phyloP scores from a whole-genome alignment of 2,329 filamentous ascomycete species.

The Fusarium sp. region DNA sequence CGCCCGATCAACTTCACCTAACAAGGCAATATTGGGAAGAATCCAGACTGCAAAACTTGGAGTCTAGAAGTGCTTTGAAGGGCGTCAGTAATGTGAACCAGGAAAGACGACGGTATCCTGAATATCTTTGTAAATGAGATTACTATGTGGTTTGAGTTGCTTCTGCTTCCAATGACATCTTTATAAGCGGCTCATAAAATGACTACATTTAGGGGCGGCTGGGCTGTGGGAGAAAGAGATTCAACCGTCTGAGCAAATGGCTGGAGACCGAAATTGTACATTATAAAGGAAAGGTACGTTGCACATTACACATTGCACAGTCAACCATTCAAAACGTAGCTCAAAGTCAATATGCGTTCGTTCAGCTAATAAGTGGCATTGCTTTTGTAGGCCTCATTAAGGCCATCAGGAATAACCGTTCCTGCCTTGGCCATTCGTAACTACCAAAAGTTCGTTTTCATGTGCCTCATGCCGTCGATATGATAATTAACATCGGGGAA shows the following conservation, averaged over 20 bases:
- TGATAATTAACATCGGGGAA: conserved; percentile 9
- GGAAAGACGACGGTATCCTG: too few relatives aligned
- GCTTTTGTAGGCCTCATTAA: not conserved
- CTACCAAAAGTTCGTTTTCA: conserved; percentile 21
- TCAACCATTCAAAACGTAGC: not conserved
- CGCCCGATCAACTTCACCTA: conserved; percentile 21
- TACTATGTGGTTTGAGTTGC: not conserved
- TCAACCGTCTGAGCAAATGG: not conserved
- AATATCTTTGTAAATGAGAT: too few relatives aligned
- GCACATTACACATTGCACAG: not conserved
- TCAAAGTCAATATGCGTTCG: not conserved
- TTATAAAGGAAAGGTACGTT: not conserved
- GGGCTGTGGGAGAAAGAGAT: not conserved
- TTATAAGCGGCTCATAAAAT: too few relatives aligned
- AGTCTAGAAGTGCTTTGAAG: too few relatives aligned
- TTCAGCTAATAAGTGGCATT: conserved; percentile 8
- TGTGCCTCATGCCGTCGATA: conserved; percentile 16
- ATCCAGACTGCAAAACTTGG: not conserved
- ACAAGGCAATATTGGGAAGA: not conserved
- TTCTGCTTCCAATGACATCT: not conserved
- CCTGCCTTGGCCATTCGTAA: not conserved
- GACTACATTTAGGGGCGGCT: too few relatives aligned
- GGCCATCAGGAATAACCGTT: not conserved
- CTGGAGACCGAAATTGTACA: too few relatives aligned
- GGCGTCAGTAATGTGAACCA: too few relatives aligned